Base-by-base conservation (phyloP, 208 protist genomes). In the Wallacemonas collosoma region DNA sequence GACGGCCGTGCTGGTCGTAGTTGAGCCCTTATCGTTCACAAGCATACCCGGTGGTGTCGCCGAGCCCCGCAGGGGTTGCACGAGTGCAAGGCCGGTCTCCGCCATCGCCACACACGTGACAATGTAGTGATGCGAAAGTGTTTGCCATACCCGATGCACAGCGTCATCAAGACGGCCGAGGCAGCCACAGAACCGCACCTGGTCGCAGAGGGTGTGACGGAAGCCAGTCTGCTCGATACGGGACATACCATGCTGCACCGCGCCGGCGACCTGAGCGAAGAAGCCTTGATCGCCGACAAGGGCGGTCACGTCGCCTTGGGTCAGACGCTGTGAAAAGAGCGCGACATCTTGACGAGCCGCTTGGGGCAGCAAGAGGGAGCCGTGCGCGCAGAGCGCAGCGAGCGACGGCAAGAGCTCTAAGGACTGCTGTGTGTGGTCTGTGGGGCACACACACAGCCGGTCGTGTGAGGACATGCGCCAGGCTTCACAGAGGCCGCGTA, bases 251-350 rank as follows among this genome's bases (percentile, higher is more conserved):
- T 68, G 39, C 3, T 77, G 64, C 48, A 88, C 79, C 1, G 76
- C 76, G 7, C 75, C 73, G 66, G 97, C 89, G n/a, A 99, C 58
- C 62, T 96, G 95, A 40, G 84, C 85, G 84, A 99, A 99, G 44
- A 99, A 91, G 1, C 97, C 98, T 3, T 98, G 97, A 0, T 99
- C 98, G 12, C 95, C 98, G 94, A 98, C 98, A 76, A 99, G 93
- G 6, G 98, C 76, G 9, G 84, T 91, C 58, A 97, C 82, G 68
- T 94, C 85, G 14, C 88, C 88, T 17, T 50, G 51, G 65, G 72
- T 83, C 15, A 95, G 60, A 9, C 90, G 87, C 61, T 68, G 76
- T 2, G 87, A 83, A 14, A 93, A 80, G 14, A 83, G 77, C 63
- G 76, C 72, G 9, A 85, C 75, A 43, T 91, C 79, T 80, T 92